Evolutionary conservation across 2,329 filamentous ascomycete species (phyloP).

Genomic region (Daldinia sp.): DNA sequence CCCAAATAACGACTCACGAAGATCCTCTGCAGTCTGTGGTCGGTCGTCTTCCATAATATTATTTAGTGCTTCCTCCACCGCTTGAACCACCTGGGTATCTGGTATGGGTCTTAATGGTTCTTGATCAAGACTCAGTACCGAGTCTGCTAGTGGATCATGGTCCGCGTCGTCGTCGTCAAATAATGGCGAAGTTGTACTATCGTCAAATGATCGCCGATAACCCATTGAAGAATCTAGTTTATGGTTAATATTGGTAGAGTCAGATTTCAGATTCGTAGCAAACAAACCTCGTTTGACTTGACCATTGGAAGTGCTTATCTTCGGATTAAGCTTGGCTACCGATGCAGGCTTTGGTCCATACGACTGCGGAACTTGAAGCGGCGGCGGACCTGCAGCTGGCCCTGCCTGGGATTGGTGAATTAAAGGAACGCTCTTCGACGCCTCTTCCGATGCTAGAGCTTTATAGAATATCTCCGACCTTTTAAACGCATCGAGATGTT

Average conservation of each 20-base stretch:
- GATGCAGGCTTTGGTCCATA: constrained; percentile 60
- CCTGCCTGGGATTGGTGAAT: constrained; percentile 43
- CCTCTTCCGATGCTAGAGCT: constrained; percentile 89
- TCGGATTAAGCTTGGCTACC: constrained; percentile 57
- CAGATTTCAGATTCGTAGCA: constrained; percentile 59
- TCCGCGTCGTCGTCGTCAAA: constrained; percentile 89
- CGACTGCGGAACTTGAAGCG: constrained; percentile 54
- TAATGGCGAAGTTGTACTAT: constrained; percentile 65
- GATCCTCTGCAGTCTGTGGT: constrained; percentile 71
- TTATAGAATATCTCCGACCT: constrained; percentile 96
- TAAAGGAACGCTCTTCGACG: constrained; percentile 57
- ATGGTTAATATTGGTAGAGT: constrained; percentile 54
- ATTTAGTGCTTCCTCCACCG: constrained; percentile 91
- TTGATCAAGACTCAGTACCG: constrained; percentile 82
- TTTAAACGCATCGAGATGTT: constrained; percentile 87
- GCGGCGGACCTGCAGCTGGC: constrained; percentile 46
- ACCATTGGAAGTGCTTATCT: constrained; percentile 50
- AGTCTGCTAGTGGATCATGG: constrained; percentile 75
- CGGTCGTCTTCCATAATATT: constrained; percentile 89
- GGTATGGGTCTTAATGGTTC: constrained; percentile 72
- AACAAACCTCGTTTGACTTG: constrained; percentile 60
- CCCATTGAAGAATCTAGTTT: constrained; percentile 57
- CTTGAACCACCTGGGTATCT: constrained; percentile 86
- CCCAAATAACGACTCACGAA: constrained; percentile 75
- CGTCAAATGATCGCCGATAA: constrained; percentile 78